Evolutionary conservation across 495 filamentous ascomycete species (phyloP).

Genomic region (Hypoxylon subgilvum): DNA sequence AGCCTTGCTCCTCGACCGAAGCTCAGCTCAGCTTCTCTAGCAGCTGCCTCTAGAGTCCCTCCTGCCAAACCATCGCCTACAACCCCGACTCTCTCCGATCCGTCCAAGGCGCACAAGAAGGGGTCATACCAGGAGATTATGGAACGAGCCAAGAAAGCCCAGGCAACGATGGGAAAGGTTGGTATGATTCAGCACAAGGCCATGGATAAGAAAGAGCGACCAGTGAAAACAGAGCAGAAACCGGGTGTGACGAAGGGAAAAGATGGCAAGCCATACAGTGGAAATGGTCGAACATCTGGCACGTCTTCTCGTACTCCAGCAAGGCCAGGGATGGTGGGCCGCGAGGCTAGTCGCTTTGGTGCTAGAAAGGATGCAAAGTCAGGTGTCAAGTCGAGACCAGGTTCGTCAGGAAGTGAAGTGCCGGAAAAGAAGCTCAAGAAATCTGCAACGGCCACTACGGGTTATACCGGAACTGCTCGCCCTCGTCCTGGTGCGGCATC

Average conservation of each 20-base stretch:
- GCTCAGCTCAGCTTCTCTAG: constrained; percentile 15
- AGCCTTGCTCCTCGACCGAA: constrained; percentile 24
- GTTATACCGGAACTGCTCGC: constrained; percentile 63
- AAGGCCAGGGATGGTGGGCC: constrained; percentile 26
- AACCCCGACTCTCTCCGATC: constrained; percentile 32
- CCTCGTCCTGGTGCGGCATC: constrained; percentile 46
- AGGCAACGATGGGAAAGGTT: constrained; percentile 53
- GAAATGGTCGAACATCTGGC: constrained; percentile 31
- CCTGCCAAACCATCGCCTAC: constrained; percentile 36
- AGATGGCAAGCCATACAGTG: constrained; percentile 27
- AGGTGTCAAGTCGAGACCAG: constrained; percentile 20
- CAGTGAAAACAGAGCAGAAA: constrained; percentile 47
- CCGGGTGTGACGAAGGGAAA: constrained; percentile 27
- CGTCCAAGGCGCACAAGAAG: constrained; percentile 62
- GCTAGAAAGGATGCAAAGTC: constrained; percentile 19
- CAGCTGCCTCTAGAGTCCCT: constrained; percentile 26
- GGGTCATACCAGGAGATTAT: constrained; percentile 72
- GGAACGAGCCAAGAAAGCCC: constrained; percentile 64
- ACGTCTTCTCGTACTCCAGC: constrained; percentile 26
- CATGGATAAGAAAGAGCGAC: constrained; percentile 58
- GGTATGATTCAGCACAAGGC: constrained; percentile 64
- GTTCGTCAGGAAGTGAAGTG: constrained; percentile 27
- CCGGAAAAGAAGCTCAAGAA: constrained; percentile 63
- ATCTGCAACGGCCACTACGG: constrained; percentile 61
- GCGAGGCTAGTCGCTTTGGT: constrained; percentile 31